Conservation (phyloP, 345 rosid genomes). For the Citrus reticulata region DNA sequence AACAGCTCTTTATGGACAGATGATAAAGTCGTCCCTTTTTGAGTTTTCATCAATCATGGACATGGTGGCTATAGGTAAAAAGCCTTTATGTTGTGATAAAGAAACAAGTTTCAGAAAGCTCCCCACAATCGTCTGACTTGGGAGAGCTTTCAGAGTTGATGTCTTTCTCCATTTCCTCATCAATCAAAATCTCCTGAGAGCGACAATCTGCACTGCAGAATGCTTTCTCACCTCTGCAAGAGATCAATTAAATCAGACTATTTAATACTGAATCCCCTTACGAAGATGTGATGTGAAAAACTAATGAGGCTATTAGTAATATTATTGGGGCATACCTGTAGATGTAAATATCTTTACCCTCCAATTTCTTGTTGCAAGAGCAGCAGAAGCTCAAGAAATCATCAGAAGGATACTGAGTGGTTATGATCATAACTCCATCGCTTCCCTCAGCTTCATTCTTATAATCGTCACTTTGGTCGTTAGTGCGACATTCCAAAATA, state of each 20-base stretch:
- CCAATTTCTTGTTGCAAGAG: slow-evolving; percentile 65
- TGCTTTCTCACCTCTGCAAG: slow-evolving; percentile 77
- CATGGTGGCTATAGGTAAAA: slow-evolving; percentile 15
- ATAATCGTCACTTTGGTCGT: slow-evolving; percentile 23
- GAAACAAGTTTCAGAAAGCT: slow-evolving; percentile 38
- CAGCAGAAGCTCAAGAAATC: slow-evolving; percentile 68
- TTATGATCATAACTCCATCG: slow-evolving; percentile 8
- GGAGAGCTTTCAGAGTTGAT: slow-evolving; percentile 21
- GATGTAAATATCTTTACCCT: slow-evolving; percentile 68
- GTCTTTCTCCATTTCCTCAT: slow-evolving; percentile 40
- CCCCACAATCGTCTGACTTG: slow-evolving; percentile 16
- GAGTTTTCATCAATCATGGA: slow-evolving; percentile 29
- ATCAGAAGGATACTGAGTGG: slow-evolving; percentile 18
- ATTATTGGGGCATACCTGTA: slow-evolving; percentile 54
- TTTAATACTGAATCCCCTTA: background rate
- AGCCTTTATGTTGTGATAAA: slow-evolving; percentile 20
- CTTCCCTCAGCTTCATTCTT: slow-evolving; percentile 17
- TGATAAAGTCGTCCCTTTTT: slow-evolving; percentile 34
- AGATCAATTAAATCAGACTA: background rate
- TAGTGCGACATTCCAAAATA: slow-evolving; percentile 54
- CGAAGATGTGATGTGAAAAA: background rate
- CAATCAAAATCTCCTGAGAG: slow-evolving; percentile 54
- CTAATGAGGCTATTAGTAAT: background rate
- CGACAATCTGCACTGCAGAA: slow-evolving; percentile 82
- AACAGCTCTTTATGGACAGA: slow-evolving; percentile 71